Base-by-base conservation (phyloP, 495 filamentous ascomycete species). In the Penicillium robsamsonii region DNA sequence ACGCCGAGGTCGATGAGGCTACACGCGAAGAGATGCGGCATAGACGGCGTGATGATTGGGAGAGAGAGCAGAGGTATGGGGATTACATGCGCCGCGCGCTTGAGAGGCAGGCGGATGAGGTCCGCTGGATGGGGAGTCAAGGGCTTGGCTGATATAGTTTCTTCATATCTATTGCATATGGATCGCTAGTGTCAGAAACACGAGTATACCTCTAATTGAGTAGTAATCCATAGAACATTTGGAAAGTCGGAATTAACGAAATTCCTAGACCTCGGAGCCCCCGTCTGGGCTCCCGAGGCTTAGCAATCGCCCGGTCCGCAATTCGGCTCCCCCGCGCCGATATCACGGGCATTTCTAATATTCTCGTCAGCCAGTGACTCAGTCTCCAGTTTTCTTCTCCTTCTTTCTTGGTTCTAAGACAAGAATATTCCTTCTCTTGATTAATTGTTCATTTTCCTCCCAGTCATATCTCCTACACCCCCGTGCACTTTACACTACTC, bases 91-190 rank as follows among this genome's bases (percentile, higher is more conserved):
- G 90, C 50, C 75, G 79, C 49, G 90, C 88, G 11, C 70, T 96
- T 54, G 83, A 90, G 72, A 78, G 79, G 66, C 90, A 95, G 70
- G 91, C 90, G 15, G 84, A 92, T 72, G 91, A 94, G 65, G 88
- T 89, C 56, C 76, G 88, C 57, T 91, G 88, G 71, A 81, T 92
- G 65, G 80, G 83, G 52, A 84, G 86, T 33, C 78, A 92, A 50
- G 87, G 88, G 12, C 60, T 87, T 60, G 68, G 64, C 27, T 68
- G 50, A 63, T 53, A n/a, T 12, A 27, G 22, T 50, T 18, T 29
- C 24, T 0, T 17, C 43, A 10, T 46, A 24, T 5, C 25, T 47
- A n/a, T 35, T 45, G 38, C 25, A 25, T 59, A 24, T 25, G 17
- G 1, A 52, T 52, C 33, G 27, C 38, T 38, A 18, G 33, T 9